Evolutionary conservation across 2,329 filamentous ascomycete genomes (phyloP).

Genomic region (Cryphonectria nitschkei): DNA sequence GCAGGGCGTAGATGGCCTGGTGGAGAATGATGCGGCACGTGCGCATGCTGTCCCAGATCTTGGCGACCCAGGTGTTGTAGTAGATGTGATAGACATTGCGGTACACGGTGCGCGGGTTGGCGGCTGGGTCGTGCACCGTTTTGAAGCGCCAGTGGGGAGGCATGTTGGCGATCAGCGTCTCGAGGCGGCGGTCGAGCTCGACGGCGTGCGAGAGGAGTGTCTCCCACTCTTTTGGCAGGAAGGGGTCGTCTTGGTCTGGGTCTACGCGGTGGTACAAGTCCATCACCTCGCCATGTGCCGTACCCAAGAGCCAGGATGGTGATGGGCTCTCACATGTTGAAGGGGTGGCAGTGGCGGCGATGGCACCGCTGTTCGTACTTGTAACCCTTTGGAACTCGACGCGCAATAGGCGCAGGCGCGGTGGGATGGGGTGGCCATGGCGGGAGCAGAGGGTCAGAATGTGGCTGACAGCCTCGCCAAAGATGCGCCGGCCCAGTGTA

Average conservation of each 20-base stretch:
- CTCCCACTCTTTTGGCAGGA: slow-evolving; percentile 17
- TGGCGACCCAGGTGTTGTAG: slow-evolving; percentile 18
- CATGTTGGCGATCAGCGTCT: slow-evolving; percentile 6
- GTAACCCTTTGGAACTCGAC: background rate
- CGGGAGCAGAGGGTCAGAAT: slow-evolving; percentile 19
- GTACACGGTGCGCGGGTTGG: slow-evolving; percentile 14
- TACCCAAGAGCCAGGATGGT: slow-evolving; percentile 19
- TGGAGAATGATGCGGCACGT: slow-evolving; percentile 23
- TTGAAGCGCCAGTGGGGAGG: slow-evolving; percentile 13
- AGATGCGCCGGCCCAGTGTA: slow-evolving; percentile 12
- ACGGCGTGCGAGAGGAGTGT: slow-evolving; percentile 15
- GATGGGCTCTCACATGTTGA: background rate
- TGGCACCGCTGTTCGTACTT: too few relatives aligned
- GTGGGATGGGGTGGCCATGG: slow-evolving; percentile 19
- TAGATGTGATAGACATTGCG: slow-evolving; percentile 23
- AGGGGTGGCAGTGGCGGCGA: too few relatives aligned
- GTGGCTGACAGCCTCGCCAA: slow-evolving; percentile 22
- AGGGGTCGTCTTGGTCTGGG: slow-evolving; percentile 11
- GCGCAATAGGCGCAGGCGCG: slow-evolving; percentile 18
- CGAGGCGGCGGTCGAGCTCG: slow-evolving; percentile 18
- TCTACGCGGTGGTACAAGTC: slow-evolving; percentile 18
- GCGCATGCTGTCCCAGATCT: slow-evolving; percentile 22
- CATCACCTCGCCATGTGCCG: slow-evolving; percentile 24
- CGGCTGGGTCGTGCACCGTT: slow-evolving; percentile 8
- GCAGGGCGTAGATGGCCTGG: slow-evolving; percentile 18